Evolutionary conservation across 805 yeast species (phyloP), one percentile per base, ranked within the genome.

Genomic region (Monosporozyma yasuniensis): DNA sequence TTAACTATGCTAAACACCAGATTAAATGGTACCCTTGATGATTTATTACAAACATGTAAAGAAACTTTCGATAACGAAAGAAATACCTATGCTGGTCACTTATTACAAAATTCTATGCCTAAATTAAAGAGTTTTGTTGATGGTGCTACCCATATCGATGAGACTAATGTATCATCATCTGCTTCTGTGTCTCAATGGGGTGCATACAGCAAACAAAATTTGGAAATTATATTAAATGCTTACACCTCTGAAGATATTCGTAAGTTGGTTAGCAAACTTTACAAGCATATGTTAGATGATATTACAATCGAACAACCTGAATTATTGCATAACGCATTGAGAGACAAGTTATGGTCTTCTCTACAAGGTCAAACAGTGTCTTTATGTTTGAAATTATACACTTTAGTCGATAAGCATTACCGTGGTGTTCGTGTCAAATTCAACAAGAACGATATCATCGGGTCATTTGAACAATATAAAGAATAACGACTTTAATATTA

Each of bases 271-370:
- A 74, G 72, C 7, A 78, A 76, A 16, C 69, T 86, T 32, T 77
- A 78, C 45, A 67, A 71, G 44, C 78, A 79, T 44, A 74, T 90
- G 49, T 76, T 76, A 28, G 68, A 71, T 47, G 85, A 86, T 58
- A 78, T 81, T 52, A 54, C 57, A 6, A 52, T 55, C 3, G 61
- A 59, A n/a, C 61, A 52, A 22, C 51, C 56, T 4, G 56, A 54
- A 18, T 46, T 53, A 10, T 49, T 63, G 28, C 56, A 51, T 23
- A 74, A 71, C 45, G 79, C 75, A 43, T 61, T 87, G 39, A 67
- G 81, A 38, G 80, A 77, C 37, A 78, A 75, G 58, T 73, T 87
- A 50, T 83, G 96, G 93, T 71, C 74, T 14, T 80, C 84, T 18
- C 67, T 86, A 51, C 87, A 83, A 56, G 80, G 79, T 19, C 79